Base-by-base conservation (phyloP, 179 eudicot genomes). In the Silene noctiflora region DNA sequence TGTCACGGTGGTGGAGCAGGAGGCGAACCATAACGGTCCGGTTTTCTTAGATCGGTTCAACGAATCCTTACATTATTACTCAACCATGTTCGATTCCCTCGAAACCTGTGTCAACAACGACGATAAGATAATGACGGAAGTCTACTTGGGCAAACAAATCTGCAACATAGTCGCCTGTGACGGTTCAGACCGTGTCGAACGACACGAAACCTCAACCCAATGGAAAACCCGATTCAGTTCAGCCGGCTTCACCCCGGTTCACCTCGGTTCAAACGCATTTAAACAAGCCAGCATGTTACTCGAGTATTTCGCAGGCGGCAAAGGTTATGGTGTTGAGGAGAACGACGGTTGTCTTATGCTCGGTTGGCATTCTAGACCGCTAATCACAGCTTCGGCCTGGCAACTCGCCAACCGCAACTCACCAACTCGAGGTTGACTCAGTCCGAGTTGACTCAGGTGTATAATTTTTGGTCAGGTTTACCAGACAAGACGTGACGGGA, bases 341-440 rank as follows among this genome's bases (percentile, higher is more conserved):
- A 87, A 85, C 39, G 85, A 85, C 24, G 98, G 98, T 53, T 90
- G 97, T 60, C 33, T 94, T 53, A 87, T 86, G 96, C 77, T 94
- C 63, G 96, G 96, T 0, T 94, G 98, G 98, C 97, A 94, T 72
- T 87, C 89, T 0, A 76, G 98, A 35, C 92, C 98, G 21, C 86
- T 92, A 19, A 90, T 94, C 21, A 94, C 98, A 21, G 91, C 98
- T 73, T 94, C 98, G 10, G 98, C 97, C 1, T 94, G 98, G 98
- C 92, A 86, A 82, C 84, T 85, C 70, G 73, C 75, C 71, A 67
- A 58, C 14, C 67, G 25, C 13, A 68, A 73, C 75, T 51, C 76
- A 33, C 9, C 69, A 3, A 73, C 69, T 67, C 77, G 72, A 6
- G 24, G 67, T 46, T 67, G 21, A 79, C 60, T 60, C 27, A 29